phyloP scores from a whole-genome alignment of 139 green algal species.

The Limnomonas spitsbergensis region DNA sequence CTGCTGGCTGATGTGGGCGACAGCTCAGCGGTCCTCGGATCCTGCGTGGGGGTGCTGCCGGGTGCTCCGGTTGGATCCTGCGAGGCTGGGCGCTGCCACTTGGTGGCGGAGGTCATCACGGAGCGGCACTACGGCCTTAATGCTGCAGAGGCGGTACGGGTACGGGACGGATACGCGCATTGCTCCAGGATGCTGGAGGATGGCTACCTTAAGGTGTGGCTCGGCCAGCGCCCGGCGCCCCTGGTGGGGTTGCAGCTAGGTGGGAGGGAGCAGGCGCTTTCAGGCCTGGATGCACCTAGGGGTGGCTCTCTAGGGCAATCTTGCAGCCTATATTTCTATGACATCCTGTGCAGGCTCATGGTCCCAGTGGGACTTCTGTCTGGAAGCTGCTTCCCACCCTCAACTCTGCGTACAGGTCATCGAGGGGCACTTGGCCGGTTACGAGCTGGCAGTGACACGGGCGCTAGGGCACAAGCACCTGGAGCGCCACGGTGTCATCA shows the following conservation, averaged over 20 bases:
- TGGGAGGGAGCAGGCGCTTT: no score
- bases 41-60: no score
- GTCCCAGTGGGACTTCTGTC: no score
- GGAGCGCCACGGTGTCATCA: slow-evolving; percentile 34
- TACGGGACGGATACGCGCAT: slow-evolving; percentile 9
- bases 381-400: no score
- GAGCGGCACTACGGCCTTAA: slow-evolving; percentile 30
- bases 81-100: neutral
- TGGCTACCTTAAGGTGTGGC: slow-evolving; percentile 16
- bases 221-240: no score
- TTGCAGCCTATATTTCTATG: no score
- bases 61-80: neutral
- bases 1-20: slow-evolving; percentile 63
- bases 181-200: slow-evolving; percentile 25
- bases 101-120: slow-evolving; percentile 21
- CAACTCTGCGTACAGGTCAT: slow-evolving; percentile 20
- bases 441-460: slow-evolving; percentile 66
- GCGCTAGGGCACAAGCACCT: slow-evolving; percentile 58
- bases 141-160: slow-evolving; percentile 27
- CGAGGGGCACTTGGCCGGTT: slow-evolving; percentile 40
- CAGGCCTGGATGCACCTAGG: no score
- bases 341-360: no score
- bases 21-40: slow-evolving; percentile 53
- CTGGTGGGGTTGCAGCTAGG: no score
- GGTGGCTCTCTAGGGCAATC: no score